phyloP scores from a whole-genome alignment of 768 basidiomycete species.

The Trametes sanguinea region DNA sequence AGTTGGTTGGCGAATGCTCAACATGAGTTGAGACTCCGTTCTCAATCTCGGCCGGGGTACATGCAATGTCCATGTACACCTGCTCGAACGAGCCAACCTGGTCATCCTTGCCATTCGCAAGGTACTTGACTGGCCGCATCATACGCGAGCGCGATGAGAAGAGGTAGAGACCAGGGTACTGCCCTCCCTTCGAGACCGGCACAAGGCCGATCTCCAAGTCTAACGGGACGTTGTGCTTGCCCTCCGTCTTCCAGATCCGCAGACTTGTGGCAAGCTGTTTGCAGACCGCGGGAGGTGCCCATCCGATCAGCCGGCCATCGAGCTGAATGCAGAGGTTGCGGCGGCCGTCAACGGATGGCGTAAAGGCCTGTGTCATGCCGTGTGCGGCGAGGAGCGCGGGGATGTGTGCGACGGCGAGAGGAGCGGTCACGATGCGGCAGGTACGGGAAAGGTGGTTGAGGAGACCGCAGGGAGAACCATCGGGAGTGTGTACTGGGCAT shows the following conservation, averaged over 20 bases:
- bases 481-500: constrained; percentile 98
- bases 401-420: constrained; percentile 75
- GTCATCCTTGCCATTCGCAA: constrained; percentile 83
- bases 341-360: constrained; percentile 76
- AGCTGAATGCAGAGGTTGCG: constrained; percentile 87
- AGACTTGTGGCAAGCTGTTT: constrained; percentile 81
- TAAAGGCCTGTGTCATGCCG: constrained; percentile 93
- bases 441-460: constrained; percentile 94
- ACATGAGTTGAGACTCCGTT: constrained; percentile 81
- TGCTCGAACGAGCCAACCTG: constrained; percentile 97
- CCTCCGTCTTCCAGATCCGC: constrained; percentile 94
- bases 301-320: constrained; percentile 94
- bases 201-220: constrained; percentile 96
- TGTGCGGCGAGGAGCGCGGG: constrained; percentile 80
- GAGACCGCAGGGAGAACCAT: constrained; percentile 96
- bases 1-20: constrained; percentile 92
- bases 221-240: constrained; percentile 74
- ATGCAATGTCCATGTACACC: constrained; percentile 98
- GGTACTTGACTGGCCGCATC: constrained; percentile 97
- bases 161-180: constrained; percentile 94
- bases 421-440: constrained; percentile 85
- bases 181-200: constrained; percentile 82
- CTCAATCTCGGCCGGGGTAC: constrained; percentile 82
- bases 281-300: constrained; percentile 77
- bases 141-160: constrained; percentile 87